Percentiles rank a stretch among this genome's conserved stretches.
phyloP scores from a whole-genome alignment of 2,329 filamentous ascomycete genomes.

The Aspergillus vadensis region DNA sequence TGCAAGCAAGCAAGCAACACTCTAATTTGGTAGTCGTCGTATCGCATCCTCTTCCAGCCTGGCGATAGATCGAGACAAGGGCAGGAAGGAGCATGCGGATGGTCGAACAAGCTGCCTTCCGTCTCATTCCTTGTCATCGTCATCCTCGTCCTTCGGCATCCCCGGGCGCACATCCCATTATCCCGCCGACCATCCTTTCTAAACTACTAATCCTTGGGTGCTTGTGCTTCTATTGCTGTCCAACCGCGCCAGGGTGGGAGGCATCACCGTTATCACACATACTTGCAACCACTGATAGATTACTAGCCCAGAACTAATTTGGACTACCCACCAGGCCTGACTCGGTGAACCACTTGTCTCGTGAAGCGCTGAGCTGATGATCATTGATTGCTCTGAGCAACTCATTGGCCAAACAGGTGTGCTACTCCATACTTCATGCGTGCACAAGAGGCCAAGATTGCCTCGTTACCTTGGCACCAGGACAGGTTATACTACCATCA shows the following conservation, averaged over 20 bases:
- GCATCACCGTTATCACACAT: neutral
- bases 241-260: slow-evolving; percentile 3
- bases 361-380: slow-evolving; percentile 1
- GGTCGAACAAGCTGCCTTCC: slow-evolving; percentile 3
- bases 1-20: neutral
- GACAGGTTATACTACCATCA: neutral
- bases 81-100: slow-evolving; percentile 5
- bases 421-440: neutral
- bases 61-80: slow-evolving; percentile 5
- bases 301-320: neutral
- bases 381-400: neutral
- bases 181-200: slow-evolving; percentile 4
- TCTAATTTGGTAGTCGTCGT: neutral
- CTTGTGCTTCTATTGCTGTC: slow-evolving; percentile 6
- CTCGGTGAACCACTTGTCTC: neutral
- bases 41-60: neutral
- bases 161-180: slow-evolving; percentile 14
- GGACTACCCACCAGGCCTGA: neutral
- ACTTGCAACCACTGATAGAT: neutral
- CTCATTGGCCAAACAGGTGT: neutral
- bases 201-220: neutral
- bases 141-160: slow-evolving; percentile 10
- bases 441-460: neutral
- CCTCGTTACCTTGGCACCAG: neutral
- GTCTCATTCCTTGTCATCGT: slow-evolving; percentile 3